Evolutionary conservation across 352 stramenopile species (phyloP), one percentile per base, ranked within the genome.

Genomic region (Globisporangium nodosum): DNA sequence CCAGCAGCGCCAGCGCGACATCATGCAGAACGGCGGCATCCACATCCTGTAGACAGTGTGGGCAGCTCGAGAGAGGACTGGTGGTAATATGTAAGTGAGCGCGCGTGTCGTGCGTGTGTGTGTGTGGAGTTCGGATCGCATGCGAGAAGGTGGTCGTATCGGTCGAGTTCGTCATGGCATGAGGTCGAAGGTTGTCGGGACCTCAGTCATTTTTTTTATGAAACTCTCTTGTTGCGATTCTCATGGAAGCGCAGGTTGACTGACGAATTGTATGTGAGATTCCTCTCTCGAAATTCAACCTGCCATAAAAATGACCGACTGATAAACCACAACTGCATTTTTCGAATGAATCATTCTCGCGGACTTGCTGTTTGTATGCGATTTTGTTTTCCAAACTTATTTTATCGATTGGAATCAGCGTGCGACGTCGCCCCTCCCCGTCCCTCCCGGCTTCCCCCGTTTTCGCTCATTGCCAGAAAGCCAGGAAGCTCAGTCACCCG

Each of bases 1-100:
- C 68, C 78, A 91, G 72, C 64, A 70, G 56, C 74, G 78, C 40
- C 81, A 91, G 69, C 78, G 75, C 50, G 74, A 89, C 57, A 91
- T 91, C 55, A 86, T 91, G 74, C 76, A 83, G 50, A 83, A 88
- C 56, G 70, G 70, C 8, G 70, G 70, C 31, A 74, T 78, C 58
- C 66, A 74, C 45, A 59, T 74, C 49, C 42, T 78, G 49, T 78
- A 73, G 37, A 46, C 13, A 20, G 12, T 18, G 30, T 0, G 16
- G 5, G 27, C 15, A 30, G 3, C 4, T 43, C 13, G 24, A 12
- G 47, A 15, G n/a, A 11, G 31, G 33, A 24, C 3, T 43, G 49
- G 20, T 21, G n/a, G 18, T 30, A 39, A 45, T 54, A 54, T 54
- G 49, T 54, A 54, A 54, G 49, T n/a, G 31, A 49, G 43, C 43